Base-by-base conservation (phyloP, 1,284 basidiomycete genomes). In the Mycena sp. region DNA sequence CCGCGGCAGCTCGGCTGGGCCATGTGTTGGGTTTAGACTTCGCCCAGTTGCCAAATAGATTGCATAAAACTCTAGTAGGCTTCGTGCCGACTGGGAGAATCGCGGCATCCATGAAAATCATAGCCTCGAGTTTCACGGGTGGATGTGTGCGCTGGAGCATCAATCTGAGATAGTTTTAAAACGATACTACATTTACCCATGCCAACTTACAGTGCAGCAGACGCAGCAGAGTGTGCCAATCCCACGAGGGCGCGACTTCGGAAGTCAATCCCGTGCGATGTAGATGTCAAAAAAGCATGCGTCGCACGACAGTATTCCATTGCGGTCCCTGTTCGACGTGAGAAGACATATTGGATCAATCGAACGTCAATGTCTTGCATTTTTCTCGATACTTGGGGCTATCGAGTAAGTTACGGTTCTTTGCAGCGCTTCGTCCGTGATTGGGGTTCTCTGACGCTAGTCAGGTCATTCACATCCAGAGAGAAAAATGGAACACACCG, bases 381-480 rank as follows among this genome's bases (percentile, higher is more conserved):
- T 35, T 49, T 12, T 62, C 60, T 3, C 60, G 52, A 49, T 62
- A 62, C 17, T 44, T 45, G 6, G 52, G 38, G 4, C 40, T 50
- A 23, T 56, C 60, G 30, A 62, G 60, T 2, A 62, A 45, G 5
- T 21, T 21, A 17, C 60, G 38, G 54, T 62, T 62, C 19, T 44
- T 41, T 5, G 45, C 10, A 21, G 60, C 53, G 29, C 53, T 62
- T 23, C 45, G 40, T 17, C 60, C 60, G 43, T 62, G 60, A 29
- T 62, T 62, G 16, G 60, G 60, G 25, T 51, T 56, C 48, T 62
- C 60, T 62, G 35, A 26, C n/a, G n/a, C n/a, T n/a, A n/a, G n/a
- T n/a, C n/a, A n/a, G n/a, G n/a, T n/a, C n/a, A n/a, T n/a, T n/a
- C n/a, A n/a, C n/a, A n/a, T n/a, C n/a, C n/a, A n/a, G n/a, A n/a